Base-by-base conservation (phyloP, 1,284 basidiomycete species). In the Pterulicium gracile region DNA sequence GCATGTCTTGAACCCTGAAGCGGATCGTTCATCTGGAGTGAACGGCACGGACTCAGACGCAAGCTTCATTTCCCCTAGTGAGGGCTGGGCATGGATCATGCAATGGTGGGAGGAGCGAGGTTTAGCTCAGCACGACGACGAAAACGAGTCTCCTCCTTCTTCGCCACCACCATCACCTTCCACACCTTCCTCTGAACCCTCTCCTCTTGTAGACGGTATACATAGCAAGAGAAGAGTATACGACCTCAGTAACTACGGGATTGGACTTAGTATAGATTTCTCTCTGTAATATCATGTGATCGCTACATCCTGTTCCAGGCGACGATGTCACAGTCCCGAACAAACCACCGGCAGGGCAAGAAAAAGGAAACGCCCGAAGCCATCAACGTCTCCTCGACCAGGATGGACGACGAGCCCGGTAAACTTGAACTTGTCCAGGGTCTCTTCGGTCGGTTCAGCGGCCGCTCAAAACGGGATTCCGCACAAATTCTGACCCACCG, bases 401-500 rank as follows among this genome's bases (percentile, higher is more conserved):
- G 4, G 14, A 32, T n/a, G 20, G 21, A 47, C 21, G 55, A 58
- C 22, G 58, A 60, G 24, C 58, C 65, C 43, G 67, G 63, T 59
- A 79, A 67, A 60, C 58, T 85, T 34, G 73, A 81, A 46, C 56
- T 75, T 49, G 73, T 88, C 47, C 79, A 81, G 50, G 80, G 77
- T 50, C 73, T 76, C 19, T 66, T 87, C 51, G 63, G 85, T 53
- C 73, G 79, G 1, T 82, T 80, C 3, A 85, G 87, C 56, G 67
- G 62, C 17, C 76, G 77, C 58, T 76, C 69, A 61, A 84, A 79
- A 58, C 68, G 69, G 41, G 79, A 86, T 54, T 83, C 84, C 2
- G 71, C 75, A 18, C 73, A 70, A 58, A 79, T 88, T 45, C 64
- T 88, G 14, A 71, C 82, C 45, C 82, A 86, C 59, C 67, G 85